Evolutionary conservation across 139 green algal species (phyloP).

Genomic region (Chlamydomonas schloesseri): DNA sequence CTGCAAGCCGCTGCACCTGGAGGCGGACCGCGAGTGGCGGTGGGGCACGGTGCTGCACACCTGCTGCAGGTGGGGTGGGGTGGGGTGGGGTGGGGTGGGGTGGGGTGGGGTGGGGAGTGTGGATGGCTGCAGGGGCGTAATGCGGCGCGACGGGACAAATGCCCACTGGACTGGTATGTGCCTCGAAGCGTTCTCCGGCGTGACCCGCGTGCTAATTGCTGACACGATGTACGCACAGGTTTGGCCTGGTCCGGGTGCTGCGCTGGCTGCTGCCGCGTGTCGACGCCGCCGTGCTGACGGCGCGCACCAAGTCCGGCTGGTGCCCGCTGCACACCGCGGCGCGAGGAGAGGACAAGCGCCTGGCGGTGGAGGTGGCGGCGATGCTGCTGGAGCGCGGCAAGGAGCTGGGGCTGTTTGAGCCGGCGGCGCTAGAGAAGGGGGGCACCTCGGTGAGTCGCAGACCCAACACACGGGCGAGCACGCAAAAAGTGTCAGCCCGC

Average conservation of each 20-base stretch:
- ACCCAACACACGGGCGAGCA: not conserved
- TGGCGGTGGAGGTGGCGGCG: not conserved
- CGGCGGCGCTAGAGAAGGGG: not conserved
- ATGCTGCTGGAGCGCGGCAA: not conserved
- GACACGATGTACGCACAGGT: too few species aligned
- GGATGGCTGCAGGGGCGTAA: too few species aligned
- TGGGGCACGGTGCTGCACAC: constrained; percentile 8
- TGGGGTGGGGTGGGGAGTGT: too few species aligned
- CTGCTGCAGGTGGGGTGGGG: not conserved
- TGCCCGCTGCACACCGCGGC: not conserved
- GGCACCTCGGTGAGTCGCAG: not conserved
- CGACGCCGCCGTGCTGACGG: not conserved
- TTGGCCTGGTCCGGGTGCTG: not conserved
- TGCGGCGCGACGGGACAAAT: too few species aligned
- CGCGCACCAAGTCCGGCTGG: constrained; percentile 17
- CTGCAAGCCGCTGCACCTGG: not conserved
- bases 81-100: too few species aligned
- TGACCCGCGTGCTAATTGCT: too few species aligned
- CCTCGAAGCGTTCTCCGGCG: too few species aligned
- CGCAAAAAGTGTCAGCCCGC: too few species aligned
- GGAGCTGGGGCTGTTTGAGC: constrained; percentile 1
- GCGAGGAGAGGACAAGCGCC: not conserved
- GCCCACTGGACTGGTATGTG: too few species aligned
- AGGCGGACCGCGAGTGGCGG: not conserved
- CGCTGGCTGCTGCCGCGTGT: constrained; percentile 7